Conservation (phyloP, 371 early-diverging fungal species). For the Mortierella sp. region DNA sequence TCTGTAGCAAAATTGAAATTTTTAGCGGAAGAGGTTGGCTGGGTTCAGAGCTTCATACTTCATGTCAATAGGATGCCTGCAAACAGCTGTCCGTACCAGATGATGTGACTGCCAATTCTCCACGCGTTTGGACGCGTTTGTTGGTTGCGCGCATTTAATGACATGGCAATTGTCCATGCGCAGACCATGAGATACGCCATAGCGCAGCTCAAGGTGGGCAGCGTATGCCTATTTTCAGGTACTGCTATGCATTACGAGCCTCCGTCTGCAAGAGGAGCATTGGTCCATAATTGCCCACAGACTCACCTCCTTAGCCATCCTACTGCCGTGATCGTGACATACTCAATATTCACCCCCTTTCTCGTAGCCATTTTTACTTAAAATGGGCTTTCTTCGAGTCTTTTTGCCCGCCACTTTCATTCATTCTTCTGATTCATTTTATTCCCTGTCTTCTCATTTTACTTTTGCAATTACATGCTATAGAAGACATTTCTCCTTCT, state of each 20-base stretch:
- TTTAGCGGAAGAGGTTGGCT: too few species aligned
- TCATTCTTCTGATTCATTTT: constrained; percentile 1
- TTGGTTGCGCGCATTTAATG: background rate
- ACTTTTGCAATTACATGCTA: background rate
- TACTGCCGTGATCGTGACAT: constrained; percentile 1
- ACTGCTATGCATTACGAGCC: background rate
- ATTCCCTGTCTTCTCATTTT: background rate
- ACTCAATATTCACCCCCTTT: constrained; percentile 3
- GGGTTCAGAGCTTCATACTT: background rate
- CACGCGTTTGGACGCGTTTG: background rate
- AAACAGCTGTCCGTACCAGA: background rate
- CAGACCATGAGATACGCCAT: constrained; percentile 2
- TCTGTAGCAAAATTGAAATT: too few species aligned
- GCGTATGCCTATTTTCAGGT: background rate
- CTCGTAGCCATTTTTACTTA: background rate
- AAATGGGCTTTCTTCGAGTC: background rate
- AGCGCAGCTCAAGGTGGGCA: background rate
- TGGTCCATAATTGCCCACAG: background rate
- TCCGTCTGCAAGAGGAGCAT: constrained; percentile 1
- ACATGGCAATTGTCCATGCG: background rate
- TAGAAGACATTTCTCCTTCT: background rate
- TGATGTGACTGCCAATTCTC: constrained; percentile 10
- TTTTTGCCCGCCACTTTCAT: background rate
- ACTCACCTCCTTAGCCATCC: background rate
- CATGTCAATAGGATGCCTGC: background rate